Evolutionary conservation across 805 yeast genomes (phyloP), one percentile per base, ranked within the genome.

Genomic region (Yamadazyma laniorum): DNA sequence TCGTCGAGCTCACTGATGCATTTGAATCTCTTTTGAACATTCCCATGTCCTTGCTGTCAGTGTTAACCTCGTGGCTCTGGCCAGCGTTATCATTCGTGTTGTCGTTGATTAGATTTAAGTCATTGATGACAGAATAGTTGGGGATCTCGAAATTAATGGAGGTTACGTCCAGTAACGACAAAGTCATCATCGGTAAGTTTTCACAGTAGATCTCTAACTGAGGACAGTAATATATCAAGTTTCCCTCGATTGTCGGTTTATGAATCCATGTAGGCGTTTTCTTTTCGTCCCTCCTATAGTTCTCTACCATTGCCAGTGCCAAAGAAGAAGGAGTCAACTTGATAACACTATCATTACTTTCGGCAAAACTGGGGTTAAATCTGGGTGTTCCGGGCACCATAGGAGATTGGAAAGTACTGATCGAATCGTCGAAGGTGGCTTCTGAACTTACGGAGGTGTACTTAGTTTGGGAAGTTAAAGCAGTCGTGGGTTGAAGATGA

Each of bases 171-270:
- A 46, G 46, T 2, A 53, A 45, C 3, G 51, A 48, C 34, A 57
- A 49, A 2, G 51, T 58, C 12, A 74, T 55, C 36, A 77, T 58
- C 0, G 93, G 91, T 26, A 81, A 51, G 11, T 75, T 72, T 28
- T 70, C 69, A 46, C 87, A 77, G 47, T 75, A 78, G 1, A 82
- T 63, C 47, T 80, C 74, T 36, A 85, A 59, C 23, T 77, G 76
- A 22, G 78, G 74, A 50, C 81, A 79, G 57, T 77, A 80, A 58
- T 71, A 85, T 6, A 82, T 60, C 12, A 80, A 56, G 35, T 73
- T 73, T 15, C 79, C 82, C 35, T 69, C 72, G 9, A 68, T 65
- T 1, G 82, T 74, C n/a, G 74, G 60, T 33, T 74, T 70, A 0
- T 88, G 84, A 0, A 80, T 56, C 90, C 91, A 84, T 4, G 58